phyloP scores from a whole-genome alignment of 176 grass and related monocot species.

The Sorghum bicolor region DNA sequence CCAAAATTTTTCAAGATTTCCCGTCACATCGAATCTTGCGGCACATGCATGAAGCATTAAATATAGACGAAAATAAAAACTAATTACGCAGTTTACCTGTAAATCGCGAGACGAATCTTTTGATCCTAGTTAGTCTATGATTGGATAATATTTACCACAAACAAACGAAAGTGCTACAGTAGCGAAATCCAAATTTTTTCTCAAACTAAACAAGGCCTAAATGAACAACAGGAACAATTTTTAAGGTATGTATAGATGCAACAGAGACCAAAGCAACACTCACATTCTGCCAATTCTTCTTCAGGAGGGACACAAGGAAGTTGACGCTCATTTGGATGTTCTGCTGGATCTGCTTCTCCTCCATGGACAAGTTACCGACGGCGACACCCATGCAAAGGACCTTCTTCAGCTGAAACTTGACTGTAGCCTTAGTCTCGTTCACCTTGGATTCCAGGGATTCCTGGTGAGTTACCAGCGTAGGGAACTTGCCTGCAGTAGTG shows the following conservation, averaged over 20 bases:
- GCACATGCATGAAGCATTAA: too few species aligned
- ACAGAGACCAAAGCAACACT: not conserved
- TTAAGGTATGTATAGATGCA: not conserved
- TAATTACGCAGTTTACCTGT: too few species aligned
- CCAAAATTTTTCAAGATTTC: too few species aligned
- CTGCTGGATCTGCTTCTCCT: conserved; percentile 95
- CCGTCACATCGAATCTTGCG: too few species aligned
- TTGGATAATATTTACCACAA: too few species aligned
- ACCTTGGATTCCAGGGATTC: conserved; percentile 91
- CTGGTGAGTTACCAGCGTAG: conserved; percentile 77
- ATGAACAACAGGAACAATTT: not conserved
- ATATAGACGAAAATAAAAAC: too few species aligned
- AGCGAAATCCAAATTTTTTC: too few species aligned
- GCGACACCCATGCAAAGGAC: conserved; percentile 99
- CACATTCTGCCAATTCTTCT: conserved; percentile 99
- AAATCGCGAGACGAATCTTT: too few species aligned
- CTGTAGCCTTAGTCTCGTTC: conserved; percentile 81
- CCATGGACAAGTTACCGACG: conserved; percentile 78
- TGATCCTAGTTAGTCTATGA: too few species aligned
- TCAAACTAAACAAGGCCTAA: too few species aligned
- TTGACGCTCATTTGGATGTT: conserved; percentile 96
- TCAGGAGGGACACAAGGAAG: conserved; percentile 91
- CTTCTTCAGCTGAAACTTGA: conserved; percentile 98
- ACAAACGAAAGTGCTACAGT: too few species aligned
- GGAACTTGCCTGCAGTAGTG: conserved; percentile 71